phyloP scores from a whole-genome alignment of 2,329 filamentous ascomycete genomes.

The Dryadomyces quercivorus region DNA sequence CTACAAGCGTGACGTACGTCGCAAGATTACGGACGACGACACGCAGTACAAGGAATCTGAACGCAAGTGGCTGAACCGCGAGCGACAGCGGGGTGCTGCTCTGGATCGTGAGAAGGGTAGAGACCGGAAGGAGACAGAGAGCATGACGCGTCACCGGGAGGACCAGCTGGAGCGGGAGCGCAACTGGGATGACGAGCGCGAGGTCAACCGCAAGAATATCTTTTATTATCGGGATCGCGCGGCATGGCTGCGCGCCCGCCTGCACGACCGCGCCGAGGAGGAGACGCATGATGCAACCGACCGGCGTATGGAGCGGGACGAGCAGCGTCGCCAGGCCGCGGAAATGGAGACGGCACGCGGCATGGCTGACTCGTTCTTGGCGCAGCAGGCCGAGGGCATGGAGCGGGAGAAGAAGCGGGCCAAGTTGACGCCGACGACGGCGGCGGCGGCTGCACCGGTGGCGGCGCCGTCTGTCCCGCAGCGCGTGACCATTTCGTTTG shows the following conservation, averaged over 20 bases:
- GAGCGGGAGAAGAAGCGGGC: conserved; percentile 29
- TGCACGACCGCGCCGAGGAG: conserved; percentile 61
- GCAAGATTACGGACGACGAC: conserved; percentile 63
- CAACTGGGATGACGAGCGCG: conserved; percentile 86
- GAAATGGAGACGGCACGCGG: conserved; percentile 69
- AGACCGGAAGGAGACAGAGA: conserved; percentile 62
- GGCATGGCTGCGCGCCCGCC: conserved; percentile 73
- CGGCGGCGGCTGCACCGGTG: background rate
- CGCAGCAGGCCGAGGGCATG: conserved; percentile 70
- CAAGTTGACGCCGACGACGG: background rate
- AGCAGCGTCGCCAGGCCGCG: conserved; percentile 55
- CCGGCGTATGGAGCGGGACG: conserved; percentile 63
- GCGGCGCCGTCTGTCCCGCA: conserved; percentile 36
- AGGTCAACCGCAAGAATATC: conserved; percentile 57
- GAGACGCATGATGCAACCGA: conserved; percentile 70
- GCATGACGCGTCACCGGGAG: conserved; percentile 52
- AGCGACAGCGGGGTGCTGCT: conserved; percentile 71
- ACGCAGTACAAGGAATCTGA: conserved; percentile 77
- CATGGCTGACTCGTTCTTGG: conserved; percentile 84
- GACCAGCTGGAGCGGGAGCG: conserved; percentile 51
- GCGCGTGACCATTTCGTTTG: conserved; percentile 86
- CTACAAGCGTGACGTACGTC: conserved; percentile 57
- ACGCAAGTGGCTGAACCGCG: conserved; percentile 80
- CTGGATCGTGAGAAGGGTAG: conserved; percentile 74
- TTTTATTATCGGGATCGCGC: conserved; percentile 82